A percentile compares a stretch with the other conserved stretches of the same genome.
Conservation (phyloP, 208 protist species). For the Trypanosoma platydactyli region DNA sequence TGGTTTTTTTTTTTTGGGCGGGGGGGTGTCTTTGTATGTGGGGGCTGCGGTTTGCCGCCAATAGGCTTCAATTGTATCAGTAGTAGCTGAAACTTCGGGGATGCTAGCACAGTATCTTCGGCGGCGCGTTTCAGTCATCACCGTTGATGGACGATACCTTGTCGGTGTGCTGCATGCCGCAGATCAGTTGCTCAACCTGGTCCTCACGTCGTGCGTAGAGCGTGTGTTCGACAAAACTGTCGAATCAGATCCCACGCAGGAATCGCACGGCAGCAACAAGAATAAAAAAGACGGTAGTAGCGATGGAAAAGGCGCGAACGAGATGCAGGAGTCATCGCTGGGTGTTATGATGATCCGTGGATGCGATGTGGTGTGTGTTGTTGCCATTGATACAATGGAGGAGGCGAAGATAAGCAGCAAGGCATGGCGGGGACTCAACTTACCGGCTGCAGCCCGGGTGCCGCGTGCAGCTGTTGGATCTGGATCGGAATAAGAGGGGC, state of each 20-base stretch:
- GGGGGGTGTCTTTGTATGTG: no score
- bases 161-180: slow-evolving; percentile 76
- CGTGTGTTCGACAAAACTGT: slow-evolving; percentile 45
- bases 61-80: no score
- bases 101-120: slow-evolving; percentile 74
- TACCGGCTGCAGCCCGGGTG: slow-evolving; percentile 46
- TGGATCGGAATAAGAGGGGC: neutral
- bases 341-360: slow-evolving; percentile 81
- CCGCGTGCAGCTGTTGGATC: slow-evolving; percentile 8
- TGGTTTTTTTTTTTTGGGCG: no score
- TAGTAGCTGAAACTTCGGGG: neutral
- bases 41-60: no score
- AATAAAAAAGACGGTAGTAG: neutral
- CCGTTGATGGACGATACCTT: slow-evolving; percentile 72
- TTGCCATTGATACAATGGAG: slow-evolving; percentile 66
- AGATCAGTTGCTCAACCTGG: slow-evolving; percentile 84
- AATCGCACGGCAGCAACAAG: neutral
- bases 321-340: slow-evolving; percentile 49
- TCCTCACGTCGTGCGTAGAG: slow-evolving; percentile 70
- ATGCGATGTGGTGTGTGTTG: slow-evolving; percentile 68
- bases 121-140: slow-evolving; percentile 80
- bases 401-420: slow-evolving; percentile 61
- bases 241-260: slow-evolving; percentile 12
- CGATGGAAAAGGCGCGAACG: neutral
- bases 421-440: slow-evolving; percentile 49